phyloP scores from a whole-genome alignment of 352 stramenopile species.

The Phytophthora colocasiae region DNA sequence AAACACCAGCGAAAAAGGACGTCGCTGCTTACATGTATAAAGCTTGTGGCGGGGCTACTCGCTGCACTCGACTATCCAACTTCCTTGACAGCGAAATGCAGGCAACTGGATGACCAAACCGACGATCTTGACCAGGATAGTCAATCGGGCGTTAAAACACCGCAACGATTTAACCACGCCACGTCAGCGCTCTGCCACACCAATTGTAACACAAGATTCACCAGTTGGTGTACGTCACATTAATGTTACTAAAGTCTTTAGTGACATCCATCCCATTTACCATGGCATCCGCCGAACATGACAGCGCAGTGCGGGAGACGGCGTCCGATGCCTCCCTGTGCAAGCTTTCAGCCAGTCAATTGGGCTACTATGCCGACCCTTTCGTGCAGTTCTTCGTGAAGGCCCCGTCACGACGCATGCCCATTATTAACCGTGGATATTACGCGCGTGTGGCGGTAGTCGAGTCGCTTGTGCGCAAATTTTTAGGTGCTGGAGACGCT shows the following conservation, averaged over 20 bases:
- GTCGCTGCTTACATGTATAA: no score
- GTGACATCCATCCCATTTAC: conserved; percentile 1
- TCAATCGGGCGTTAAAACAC: conserved; percentile 1
- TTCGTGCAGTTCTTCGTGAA: conserved; percentile 89
- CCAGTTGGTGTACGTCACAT: neutral
- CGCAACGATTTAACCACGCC: conserved; percentile 6
- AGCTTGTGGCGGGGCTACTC: conserved; percentile 7
- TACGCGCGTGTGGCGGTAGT: conserved; percentile 83
- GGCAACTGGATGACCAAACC: neutral
- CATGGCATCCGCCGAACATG: conserved; percentile 46
- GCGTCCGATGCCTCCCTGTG: conserved; percentile 84
- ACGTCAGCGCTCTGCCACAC: conserved; percentile 24
- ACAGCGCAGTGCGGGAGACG: conserved; percentile 82
- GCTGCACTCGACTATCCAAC: conserved; percentile 11
- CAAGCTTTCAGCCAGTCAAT: conserved; percentile 80
- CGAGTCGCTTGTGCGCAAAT: conserved; percentile 73
- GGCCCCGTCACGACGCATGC: conserved; percentile 82
- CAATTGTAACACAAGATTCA: neutral
- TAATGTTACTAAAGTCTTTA: neutral
- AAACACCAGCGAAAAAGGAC: no score
- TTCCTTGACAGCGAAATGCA: conserved; percentile 9
- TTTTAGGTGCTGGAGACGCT: conserved; percentile 42
- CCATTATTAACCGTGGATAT: conserved; percentile 91
- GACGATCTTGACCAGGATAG: neutral
- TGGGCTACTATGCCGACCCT: conserved; percentile 83